Evolutionary conservation across 495 filamentous ascomycete genomes (phyloP).

Genomic region (Apodospora peruviana): DNA sequence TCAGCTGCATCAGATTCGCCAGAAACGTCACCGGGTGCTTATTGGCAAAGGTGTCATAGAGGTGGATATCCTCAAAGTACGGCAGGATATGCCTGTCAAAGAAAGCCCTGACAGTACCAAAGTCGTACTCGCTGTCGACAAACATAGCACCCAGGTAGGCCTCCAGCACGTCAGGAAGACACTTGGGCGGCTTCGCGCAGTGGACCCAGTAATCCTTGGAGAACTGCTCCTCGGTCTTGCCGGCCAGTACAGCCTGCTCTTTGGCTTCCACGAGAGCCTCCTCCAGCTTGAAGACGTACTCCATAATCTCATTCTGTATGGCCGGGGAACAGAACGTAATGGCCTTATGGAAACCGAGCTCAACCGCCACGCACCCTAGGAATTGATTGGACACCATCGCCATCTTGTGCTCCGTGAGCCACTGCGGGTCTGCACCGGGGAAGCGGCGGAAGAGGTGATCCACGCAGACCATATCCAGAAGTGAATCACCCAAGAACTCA

Average conservation of each 20-base stretch:
- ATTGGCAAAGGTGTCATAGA: conserved; percentile 86
- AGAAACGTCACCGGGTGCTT: conserved; percentile 67
- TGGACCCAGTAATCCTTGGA: conserved; percentile 73
- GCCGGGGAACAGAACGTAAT: conserved; percentile 55
- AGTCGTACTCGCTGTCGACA: conserved; percentile 84
- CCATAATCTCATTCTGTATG: conserved; percentile 57
- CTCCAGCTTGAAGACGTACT: conserved; percentile 65
- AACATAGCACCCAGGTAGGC: conserved; percentile 87
- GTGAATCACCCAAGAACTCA: conserved; percentile 87
- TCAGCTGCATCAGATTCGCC: conserved; percentile 33
- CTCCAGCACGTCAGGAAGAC: conserved; percentile 83
- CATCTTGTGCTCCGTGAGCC: conserved; percentile 99
- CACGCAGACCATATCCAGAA: conserved; percentile 84
- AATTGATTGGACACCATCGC: conserved; percentile 99
- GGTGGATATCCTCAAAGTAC: conserved; percentile 81
- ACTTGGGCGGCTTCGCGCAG: conserved; percentile 73
- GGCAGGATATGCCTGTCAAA: conserved; percentile 65
- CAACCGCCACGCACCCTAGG: conserved; percentile 72
- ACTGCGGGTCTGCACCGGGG: conserved; percentile 82
- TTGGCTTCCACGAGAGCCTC: conserved; percentile 46
- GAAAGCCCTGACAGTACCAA: conserved; percentile 64
- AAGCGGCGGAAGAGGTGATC: conserved; percentile 71
- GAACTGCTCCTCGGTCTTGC: conserved; percentile 35
- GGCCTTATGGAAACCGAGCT: conserved; percentile 69
- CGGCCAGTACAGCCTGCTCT: conserved; percentile 27